Base-by-base conservation (phyloP, 1,284 basidiomycete species). In the Fistulinella cinereoalba region DNA sequence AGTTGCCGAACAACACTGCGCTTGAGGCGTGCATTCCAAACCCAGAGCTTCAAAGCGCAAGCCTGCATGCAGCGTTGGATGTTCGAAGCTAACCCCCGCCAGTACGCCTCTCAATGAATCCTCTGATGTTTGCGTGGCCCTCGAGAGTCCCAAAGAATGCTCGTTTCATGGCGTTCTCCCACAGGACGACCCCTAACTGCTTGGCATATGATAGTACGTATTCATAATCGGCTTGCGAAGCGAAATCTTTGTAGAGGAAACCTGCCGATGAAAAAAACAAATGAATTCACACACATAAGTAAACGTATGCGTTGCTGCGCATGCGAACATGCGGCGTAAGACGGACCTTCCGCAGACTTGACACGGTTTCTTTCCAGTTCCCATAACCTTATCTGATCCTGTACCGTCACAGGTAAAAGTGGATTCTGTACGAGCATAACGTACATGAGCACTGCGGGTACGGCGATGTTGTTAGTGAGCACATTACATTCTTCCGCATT, bases 381-480 rank as follows among this genome's bases (percentile, higher is more conserved):
- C 96, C 97, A 99, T 15, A 99, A 75, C 43, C 97, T 84, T 55
- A 99, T 91, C 71, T 99, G 97, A 71, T 99, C 97, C 58, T 97
- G 94, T 0, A 98, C 95, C 0, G 96, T 97, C 31, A 96, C 91
- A 23, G 94, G 94, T 13, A 97, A 74, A 6, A 97, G 74, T 6
- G 93, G 92, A 61, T 91, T 91, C 87, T 93, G 41, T 12, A 27
- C 46, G n/a, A n/a, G 40, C 18, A 46, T 46, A 41, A 46, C 49
- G 50, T 61, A 65, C 51, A 9, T 51, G 23, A 60, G 44, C 42
- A 9, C n/a, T 29, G 36, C 22, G 28, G 29, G 16, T 12, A 52
- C 47, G 22, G 51, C 32, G 12, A 45, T 34, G 39, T 33, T 44
- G 42, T 48, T 43, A 51, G 44, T 39, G 45, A 39, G 47, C 16